Evolutionary conservation across 768 basidiomycete species (phyloP).

Genomic region (Rhodotorula babjevae): DNA sequence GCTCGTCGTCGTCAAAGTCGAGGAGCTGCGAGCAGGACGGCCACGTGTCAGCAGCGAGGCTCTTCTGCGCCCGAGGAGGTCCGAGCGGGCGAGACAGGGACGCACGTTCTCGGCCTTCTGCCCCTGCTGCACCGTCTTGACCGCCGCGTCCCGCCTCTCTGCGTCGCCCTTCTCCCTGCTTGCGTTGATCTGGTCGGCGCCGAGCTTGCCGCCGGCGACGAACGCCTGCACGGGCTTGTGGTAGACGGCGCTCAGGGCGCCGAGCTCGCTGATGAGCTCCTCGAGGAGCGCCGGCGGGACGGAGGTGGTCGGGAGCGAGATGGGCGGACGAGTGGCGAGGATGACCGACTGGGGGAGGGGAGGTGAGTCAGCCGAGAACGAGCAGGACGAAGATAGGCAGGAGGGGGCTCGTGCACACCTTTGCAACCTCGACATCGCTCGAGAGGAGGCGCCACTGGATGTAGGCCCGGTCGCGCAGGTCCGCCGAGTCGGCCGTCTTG

Average conservation of each 20-base stretch:
- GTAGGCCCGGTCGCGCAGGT: conserved; percentile 93
- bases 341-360: conserved; percentile 65
- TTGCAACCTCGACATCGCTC: conserved; percentile 90
- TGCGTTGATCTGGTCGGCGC: conserved; percentile 69
- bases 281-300: conserved; percentile 81
- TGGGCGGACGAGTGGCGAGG: conserved; percentile 83
- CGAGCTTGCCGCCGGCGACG: conserved; percentile 81
- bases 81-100: neutral
- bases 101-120: conserved; percentile 78
- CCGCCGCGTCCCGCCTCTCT: conserved; percentile 9
- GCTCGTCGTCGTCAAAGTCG: conserved; percentile 75
- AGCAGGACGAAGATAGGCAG: neutral
- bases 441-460: conserved; percentile 96
- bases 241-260: conserved; percentile 85
- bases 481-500: conserved; percentile 93
- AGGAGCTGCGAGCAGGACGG: conserved; percentile 52
- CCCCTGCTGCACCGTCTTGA: conserved; percentile 86
- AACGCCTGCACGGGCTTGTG: conserved; percentile 97
- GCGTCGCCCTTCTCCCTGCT: conserved; percentile 49
- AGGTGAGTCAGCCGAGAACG: neutral
- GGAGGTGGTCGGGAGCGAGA: conserved; percentile 84
- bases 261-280: conserved; percentile 84
- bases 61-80: too few species aligned
- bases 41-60: too few species aligned
- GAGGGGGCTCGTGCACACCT: conserved; percentile 53